Evolutionary conservation across 176 grass and related monocot genomes (phyloP).

Genomic region (Carex cristatella): DNA sequence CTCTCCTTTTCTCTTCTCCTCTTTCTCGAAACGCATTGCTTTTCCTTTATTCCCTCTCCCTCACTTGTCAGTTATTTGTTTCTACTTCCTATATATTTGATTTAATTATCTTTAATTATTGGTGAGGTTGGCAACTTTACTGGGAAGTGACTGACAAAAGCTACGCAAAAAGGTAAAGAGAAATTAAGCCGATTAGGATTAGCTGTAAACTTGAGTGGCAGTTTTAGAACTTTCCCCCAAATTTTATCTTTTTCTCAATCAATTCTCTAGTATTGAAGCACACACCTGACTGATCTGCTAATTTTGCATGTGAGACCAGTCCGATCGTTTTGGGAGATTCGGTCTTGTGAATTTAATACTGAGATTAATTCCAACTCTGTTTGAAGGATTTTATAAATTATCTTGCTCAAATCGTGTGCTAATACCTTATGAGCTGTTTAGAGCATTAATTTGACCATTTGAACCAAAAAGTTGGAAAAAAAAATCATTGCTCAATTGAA

Average conservation of each 20-base stretch:
- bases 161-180: not conserved
- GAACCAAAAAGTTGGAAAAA: not conserved
- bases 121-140: not conserved
- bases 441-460: not conserved
- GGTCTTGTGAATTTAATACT: not conserved
- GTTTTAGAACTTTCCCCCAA: not conserved
- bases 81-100: not conserved
- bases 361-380: not conserved
- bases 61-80: not conserved
- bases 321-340: not conserved
- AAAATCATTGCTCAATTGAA: not conserved
- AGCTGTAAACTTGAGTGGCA: not conserved
- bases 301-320: not conserved
- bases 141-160: conserved; percentile 1
- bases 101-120: not conserved
- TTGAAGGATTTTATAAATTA: not conserved
- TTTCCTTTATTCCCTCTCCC: not conserved
- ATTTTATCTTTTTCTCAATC: not conserved
- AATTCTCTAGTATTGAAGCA: not conserved
- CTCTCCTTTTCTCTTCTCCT: not conserved
- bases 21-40: not conserved
- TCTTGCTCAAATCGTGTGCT: not conserved
- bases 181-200: not conserved
- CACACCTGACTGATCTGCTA: not conserved
- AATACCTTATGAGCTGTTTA: not conserved